phyloP scores from a whole-genome alignment of 148 eudicot genomes.

The Diospyros kaki region DNA sequence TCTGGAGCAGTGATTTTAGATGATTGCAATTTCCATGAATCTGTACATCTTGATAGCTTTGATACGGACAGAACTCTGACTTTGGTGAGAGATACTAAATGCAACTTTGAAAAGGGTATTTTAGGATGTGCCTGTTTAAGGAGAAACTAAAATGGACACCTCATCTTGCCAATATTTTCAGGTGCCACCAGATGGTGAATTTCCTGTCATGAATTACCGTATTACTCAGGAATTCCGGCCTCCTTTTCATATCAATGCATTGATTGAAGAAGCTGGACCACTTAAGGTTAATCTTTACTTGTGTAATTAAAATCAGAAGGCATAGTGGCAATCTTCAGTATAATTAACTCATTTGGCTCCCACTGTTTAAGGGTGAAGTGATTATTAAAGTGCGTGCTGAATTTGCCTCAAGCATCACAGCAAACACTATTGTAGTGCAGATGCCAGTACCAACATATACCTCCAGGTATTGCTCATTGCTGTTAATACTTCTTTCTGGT shows the following conservation, averaged over 20 bases:
- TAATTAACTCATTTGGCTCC: conserved; percentile 4
- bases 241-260: conserved; percentile 73
- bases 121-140: not conserved
- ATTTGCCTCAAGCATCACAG: conserved; percentile 62
- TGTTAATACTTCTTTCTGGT: not conserved
- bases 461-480: conserved; percentile 45
- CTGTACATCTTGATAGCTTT: conserved; percentile 91
- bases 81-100: conserved; percentile 51
- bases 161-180: conserved; percentile 21
- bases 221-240: conserved; percentile 97
- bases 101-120: not conserved
- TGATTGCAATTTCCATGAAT: conserved; percentile 96
- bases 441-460: conserved; percentile 85
- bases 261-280: conserved; percentile 89
- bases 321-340: not conserved
- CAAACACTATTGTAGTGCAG: conserved; percentile 67
- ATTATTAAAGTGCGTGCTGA: conserved; percentile 82
- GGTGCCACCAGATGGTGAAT: conserved; percentile 98
- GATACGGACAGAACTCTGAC: conserved; percentile 74
- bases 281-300: conserved; percentile 51
- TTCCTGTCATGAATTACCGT: conserved; percentile 98
- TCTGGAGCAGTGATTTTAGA: conserved; percentile 83
- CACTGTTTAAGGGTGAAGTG: conserved; percentile 62
- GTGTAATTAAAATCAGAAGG: not conserved
- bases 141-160: conserved; percentile 5